Evolutionary conservation across 2,329 filamentous ascomycete genomes (phyloP).

Genomic region (Cladosporium cucumerinum): DNA sequence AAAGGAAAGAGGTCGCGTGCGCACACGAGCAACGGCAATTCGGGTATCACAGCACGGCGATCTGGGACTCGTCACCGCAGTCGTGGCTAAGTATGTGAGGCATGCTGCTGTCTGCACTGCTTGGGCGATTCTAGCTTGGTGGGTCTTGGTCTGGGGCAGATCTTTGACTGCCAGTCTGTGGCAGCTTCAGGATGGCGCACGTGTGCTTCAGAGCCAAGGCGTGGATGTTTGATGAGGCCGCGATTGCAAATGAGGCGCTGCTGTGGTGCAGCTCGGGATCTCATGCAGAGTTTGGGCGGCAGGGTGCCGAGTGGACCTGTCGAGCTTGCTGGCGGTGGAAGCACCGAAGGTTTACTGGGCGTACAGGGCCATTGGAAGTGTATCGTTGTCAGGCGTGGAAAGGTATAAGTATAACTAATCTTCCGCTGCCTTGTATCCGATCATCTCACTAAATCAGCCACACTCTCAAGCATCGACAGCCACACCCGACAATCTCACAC

Average conservation of each 20-base stretch:
- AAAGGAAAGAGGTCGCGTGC: background rate
- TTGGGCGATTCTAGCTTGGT: background rate
- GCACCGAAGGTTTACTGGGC: constrained; percentile 11
- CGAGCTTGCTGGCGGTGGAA: constrained; percentile 2
- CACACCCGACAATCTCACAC: background rate
- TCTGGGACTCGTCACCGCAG: background rate
- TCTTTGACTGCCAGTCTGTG: background rate
- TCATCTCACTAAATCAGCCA: background rate
- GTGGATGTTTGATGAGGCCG: background rate
- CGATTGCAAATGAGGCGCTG: constrained; percentile 16
- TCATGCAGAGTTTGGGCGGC: background rate
- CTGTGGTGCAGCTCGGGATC: constrained; percentile 1
- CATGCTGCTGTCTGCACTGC: background rate
- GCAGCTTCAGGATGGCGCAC: background rate
- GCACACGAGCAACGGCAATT: background rate
- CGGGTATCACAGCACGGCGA: background rate
- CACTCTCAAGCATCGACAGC: background rate
- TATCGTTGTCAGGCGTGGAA: background rate
- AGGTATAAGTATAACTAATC: background rate
- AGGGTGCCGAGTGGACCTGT: constrained; percentile 2
- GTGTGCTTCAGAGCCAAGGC: background rate
- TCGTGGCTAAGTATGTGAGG: constrained; percentile 9
- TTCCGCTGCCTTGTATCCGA: background rate
- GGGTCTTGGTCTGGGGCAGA: background rate
- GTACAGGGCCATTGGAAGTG: constrained; percentile 1